Evolutionary conservation across 1,284 basidiomycete genomes (phyloP).

Genomic region (Vanrija sp.): DNA sequence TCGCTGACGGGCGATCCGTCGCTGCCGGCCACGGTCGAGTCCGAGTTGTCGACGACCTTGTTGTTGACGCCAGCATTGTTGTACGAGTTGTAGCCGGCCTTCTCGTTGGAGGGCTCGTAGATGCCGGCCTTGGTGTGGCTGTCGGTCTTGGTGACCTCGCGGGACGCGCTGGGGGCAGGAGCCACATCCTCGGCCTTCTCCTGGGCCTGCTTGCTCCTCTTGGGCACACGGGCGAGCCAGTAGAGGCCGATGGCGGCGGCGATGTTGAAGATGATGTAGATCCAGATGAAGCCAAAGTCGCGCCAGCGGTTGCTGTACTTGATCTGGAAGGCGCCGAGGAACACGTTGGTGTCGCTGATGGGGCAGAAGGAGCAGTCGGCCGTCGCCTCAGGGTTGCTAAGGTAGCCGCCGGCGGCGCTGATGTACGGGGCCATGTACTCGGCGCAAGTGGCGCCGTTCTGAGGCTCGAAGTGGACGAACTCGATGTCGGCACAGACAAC

Average conservation of each 20-base stretch:
- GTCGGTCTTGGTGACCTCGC: too few relatives aligned
- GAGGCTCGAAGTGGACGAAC: constrained; percentile 43
- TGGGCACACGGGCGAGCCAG: constrained; percentile 41
- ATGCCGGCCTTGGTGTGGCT: too few relatives aligned
- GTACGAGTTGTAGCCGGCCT: too few relatives aligned
- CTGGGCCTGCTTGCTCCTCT: constrained; percentile 11
- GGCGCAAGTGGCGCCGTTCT: constrained; percentile 49
- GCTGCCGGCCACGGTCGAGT: too few relatives aligned
- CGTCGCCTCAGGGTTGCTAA: constrained; percentile 35
- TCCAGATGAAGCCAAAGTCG: constrained; percentile 62
- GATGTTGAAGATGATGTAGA: constrained; percentile 61
- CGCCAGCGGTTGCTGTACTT: constrained; percentile 59
- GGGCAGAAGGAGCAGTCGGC: constrained; percentile 49
- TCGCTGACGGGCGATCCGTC: too few relatives aligned
- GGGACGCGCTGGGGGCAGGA: too few relatives aligned
- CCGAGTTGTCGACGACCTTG: too few relatives aligned
- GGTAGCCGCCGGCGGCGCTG: constrained; percentile 41
- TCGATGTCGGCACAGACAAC: constrained; percentile 50
- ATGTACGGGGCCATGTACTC: constrained; percentile 48
- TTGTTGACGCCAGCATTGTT: too few relatives aligned
- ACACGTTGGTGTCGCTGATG: constrained; percentile 56
- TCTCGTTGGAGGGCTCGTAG: too few relatives aligned
- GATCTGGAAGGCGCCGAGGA: constrained; percentile 59
- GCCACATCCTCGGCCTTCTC: constrained; percentile 4
- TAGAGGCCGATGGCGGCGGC: constrained; percentile 40